Conservation (phyloP, 306 rosid genomes). For the Prunus mongolica region DNA sequence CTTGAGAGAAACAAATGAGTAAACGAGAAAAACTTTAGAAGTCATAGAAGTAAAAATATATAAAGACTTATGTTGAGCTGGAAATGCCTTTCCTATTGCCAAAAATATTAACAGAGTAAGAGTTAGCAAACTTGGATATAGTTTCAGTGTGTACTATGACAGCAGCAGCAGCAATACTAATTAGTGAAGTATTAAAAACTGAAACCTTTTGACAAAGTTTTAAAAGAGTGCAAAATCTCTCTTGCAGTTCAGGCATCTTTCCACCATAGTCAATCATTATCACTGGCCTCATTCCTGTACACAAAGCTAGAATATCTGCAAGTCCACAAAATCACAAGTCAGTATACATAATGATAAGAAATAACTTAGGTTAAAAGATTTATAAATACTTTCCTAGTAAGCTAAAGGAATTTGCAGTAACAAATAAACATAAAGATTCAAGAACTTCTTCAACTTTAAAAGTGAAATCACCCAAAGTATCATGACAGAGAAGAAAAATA, state of each 20-base stretch:
- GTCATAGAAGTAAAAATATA: neutral
- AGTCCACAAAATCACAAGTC: constrained; percentile 4
- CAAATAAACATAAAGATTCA: neutral
- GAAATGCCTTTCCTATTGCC: too few species aligned
- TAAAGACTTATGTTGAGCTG: neutral
- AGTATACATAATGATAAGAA: neutral
- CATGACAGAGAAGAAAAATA: neutral
- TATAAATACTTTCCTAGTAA: neutral
- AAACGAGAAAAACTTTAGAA: neutral
- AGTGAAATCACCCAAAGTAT: neutral
- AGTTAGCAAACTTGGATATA: neutral
- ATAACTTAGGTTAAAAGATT: neutral
- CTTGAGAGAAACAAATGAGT: neutral
- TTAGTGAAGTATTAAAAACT: neutral
- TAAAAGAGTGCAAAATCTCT: constrained; percentile 57
- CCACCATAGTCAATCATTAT: constrained; percentile 88
- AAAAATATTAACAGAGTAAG: neutral
- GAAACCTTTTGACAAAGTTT: constrained; percentile 44
- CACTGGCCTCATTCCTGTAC: constrained; percentile 74
- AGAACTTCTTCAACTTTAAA: neutral
- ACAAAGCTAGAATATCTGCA: constrained; percentile 71
- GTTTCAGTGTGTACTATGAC: neutral
- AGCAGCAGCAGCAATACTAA: neutral
- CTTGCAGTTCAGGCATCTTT: constrained; percentile 74
- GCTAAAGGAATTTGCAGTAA: neutral